Conservation (phyloP, 306 rosid species). For the Fagus crenata region DNA sequence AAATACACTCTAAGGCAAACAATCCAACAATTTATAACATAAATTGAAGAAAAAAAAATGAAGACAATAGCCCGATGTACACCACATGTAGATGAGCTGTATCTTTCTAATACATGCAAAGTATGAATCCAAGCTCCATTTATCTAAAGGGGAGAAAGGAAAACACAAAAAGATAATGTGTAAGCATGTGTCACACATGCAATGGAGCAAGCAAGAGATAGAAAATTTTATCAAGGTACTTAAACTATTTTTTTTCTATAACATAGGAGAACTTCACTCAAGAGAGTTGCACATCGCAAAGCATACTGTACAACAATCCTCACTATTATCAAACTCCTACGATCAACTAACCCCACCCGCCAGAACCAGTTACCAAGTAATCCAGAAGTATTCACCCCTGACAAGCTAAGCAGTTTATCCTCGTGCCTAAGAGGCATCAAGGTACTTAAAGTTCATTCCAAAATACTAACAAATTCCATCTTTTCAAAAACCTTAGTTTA, state of each 20-base stretch:
- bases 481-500: neutral
- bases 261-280: too few relatives aligned
- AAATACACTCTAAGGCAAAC: neutral
- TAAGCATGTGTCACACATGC: neutral
- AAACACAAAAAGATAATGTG: neutral
- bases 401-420: too few relatives aligned
- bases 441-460: too few relatives aligned
- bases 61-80: conserved; percentile 16
- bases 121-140: conserved; percentile 19
- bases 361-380: too few relatives aligned
- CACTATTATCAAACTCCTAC: too few relatives aligned
- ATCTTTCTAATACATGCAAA: conserved; percentile 5
- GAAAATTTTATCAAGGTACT: neutral
- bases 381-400: too few relatives aligned
- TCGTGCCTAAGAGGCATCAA: too few relatives aligned
- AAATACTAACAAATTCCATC: too few relatives aligned
- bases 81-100: neutral
- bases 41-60: neutral
- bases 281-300: too few relatives aligned
- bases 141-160: conserved; percentile 13
- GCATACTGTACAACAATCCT: too few relatives aligned
- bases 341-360: too few relatives aligned
- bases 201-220: neutral
- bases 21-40: neutral
- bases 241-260: too few relatives aligned